Evolutionary conservation across 176 grass and related monocot species (phyloP), one percentile per base, ranked within the genome.

Genomic region (Carex pumila): DNA sequence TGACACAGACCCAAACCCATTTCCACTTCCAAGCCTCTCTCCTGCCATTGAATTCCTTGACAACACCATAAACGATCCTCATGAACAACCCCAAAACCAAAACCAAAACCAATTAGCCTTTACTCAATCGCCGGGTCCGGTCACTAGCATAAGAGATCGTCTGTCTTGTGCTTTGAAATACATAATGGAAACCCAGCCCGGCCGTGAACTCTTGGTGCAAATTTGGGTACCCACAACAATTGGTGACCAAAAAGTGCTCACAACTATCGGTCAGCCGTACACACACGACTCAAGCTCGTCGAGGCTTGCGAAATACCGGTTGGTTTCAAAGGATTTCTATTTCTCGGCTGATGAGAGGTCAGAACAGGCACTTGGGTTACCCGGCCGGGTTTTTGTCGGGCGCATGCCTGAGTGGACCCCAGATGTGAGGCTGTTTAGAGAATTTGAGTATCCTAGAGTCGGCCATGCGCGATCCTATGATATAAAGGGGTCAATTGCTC

Each of bases 341-440:
- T 94, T 99, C 77, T 99, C 91, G 21, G 93, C 90, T 36, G 97
- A 99, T 61, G 91, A 94, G 84, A 79, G 31, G 66, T 64, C 91
- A 6, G 79, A 86, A 47, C 76, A 81, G 43, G 87, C 65, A 0
- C 81, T 91, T 63, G 97, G 97, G 0, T 90, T 99, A 54, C 97
- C 91, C 0, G 97, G 93, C 67, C 88, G 97, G 22, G 97, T 99
- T 83, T 99, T 96, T 88, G 82, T 99, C 49, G 89, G 93, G 19
- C 85, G 88, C 21, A 84, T 96, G 43, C 97, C 97, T 4, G 97
- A 99, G 83, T 99, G 97, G 93, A 94, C 97, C 3, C 97, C 97
- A 34, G 97, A 99, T 87, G 97, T 99, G 7, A 93, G 97, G 13
- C 85, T 88, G 85, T 99, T 99, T 82, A 89, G 88, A 60, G 86